Evolutionary conservation across 2,329 filamentous ascomycete genomes (phyloP), one percentile per base, ranked within the genome.

Genomic region (Myriosclerotinia duriaeana): DNA sequence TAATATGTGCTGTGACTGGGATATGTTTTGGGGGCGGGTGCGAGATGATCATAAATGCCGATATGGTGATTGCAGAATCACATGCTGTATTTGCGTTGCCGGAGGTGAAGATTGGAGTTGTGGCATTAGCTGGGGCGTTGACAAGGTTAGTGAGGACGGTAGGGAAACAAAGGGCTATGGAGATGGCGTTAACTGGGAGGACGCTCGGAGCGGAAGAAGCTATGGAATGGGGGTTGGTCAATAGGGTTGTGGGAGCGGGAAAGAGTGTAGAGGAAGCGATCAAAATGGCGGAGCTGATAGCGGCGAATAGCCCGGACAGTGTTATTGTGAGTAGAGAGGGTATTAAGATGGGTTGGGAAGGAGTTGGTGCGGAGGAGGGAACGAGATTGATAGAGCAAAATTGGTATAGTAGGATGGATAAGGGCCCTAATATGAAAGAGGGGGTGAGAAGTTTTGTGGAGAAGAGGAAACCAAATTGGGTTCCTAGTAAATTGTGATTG

Each of bases 1-100:
- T 94, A 65, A 84, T 94, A 38, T 89, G 87, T 1, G 91, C 90
- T 0, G 88, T 93, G 26, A 91, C 93, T 74, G 91, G 91, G 8
- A 80, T 89, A 22, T 90, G 89, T 67, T 82, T 91, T 55, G 91
- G 91, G 46, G 91, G 90, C 64, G 91, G 90, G 1, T 88, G 90
- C 77, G 91, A 94, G 80, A 91, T 93, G 79, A 83, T 86, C 15
- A 80, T 89, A 59, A 92, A 92, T 77, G 85, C 84, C 69, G 91
- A 95, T 79, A 79, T 94, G 66, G 83, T 92, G 3, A 77, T 93
- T 42, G 89, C 90, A 4, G 79, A 82, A 2, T 75, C 78, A 3
- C 73, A 76, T 15, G 89, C 89, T 0, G 79, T 78, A 36, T 93
- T 94, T 74, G 85, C 83, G 1, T 80, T 93, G 8, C 90, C 91